Evolutionary conservation across 2,329 filamentous ascomycete genomes (phyloP).

Genomic region (Sporothrix humicola): DNA sequence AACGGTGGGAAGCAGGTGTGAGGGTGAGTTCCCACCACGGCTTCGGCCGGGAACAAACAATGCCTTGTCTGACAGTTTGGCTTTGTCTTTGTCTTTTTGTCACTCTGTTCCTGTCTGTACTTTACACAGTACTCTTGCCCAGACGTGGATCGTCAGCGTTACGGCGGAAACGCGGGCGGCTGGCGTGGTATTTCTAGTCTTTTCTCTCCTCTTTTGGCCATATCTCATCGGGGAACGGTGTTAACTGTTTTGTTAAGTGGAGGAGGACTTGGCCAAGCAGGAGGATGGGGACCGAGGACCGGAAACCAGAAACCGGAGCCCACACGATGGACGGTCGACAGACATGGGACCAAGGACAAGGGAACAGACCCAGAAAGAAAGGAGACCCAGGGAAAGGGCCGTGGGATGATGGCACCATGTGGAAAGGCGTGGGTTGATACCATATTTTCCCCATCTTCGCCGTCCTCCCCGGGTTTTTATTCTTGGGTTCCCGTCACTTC

Average conservation of each 20-base stretch:
- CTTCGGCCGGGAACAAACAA: conserved; percentile 20
- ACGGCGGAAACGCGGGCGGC: conserved; percentile 17
- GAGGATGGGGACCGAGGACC: background rate
- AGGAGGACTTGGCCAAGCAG: background rate
- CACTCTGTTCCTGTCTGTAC: background rate
- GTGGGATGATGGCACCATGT: background rate
- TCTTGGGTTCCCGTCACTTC: too few relatives aligned
- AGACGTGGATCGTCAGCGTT: background rate
- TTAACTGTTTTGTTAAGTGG: background rate
- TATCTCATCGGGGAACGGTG: background rate
- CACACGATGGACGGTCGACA: background rate
- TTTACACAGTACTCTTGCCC: background rate
- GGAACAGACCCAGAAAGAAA: background rate
- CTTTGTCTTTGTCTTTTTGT: background rate
- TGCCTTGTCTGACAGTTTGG: background rate
- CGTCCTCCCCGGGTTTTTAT: too few relatives aligned
- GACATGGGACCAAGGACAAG: background rate
- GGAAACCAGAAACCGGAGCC: background rate
- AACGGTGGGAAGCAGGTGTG: too few relatives aligned
- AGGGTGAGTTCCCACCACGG: background rate
- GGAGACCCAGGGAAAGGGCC: too few relatives aligned
- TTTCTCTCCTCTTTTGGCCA: background rate
- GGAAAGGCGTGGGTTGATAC: background rate
- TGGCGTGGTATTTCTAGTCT: background rate
- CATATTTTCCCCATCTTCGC: too few relatives aligned